Evolutionary conservation across 1,284 basidiomycete genomes (phyloP).

Genomic region (Ceratorhiza oryzae-sativae): DNA sequence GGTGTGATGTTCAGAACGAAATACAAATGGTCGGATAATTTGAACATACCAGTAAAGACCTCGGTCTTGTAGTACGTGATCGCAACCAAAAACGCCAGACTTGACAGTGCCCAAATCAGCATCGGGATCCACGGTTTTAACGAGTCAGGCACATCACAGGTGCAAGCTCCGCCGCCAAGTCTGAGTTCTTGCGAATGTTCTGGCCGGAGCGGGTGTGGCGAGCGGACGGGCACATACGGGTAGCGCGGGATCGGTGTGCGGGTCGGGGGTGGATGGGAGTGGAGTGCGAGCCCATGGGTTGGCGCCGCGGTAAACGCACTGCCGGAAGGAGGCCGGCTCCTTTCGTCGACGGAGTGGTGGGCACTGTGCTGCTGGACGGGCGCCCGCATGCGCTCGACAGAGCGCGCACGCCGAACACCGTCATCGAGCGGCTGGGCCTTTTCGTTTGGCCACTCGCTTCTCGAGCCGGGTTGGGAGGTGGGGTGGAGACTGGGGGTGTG

Average conservation of each 20-base stretch:
- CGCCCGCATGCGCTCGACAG: conserved; percentile 15
- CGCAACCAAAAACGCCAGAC: conserved; percentile 60
- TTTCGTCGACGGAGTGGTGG: conserved; percentile 14
- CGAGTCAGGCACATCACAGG: conserved; percentile 56
- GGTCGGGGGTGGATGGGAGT: conserved; percentile 40
- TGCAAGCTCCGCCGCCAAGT: conserved; percentile 15
- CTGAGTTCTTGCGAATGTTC: conserved; percentile 29
- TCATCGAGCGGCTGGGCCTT: conserved; percentile 28
- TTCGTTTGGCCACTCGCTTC: conserved; percentile 36
- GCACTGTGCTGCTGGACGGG: conserved; percentile 2
- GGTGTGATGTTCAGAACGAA: not conserved
- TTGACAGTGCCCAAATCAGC: conserved; percentile 61
- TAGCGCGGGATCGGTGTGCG: conserved; percentile 24
- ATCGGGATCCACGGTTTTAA: conserved; percentile 75
- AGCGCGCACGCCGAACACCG: conserved; percentile 26
- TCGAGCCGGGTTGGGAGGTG: conserved; percentile 2
- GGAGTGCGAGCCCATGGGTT: conserved; percentile 28
- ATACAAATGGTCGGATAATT: not conserved
- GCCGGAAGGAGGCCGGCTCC: conserved; percentile 23
- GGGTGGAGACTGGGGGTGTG: conserved; percentile 29
- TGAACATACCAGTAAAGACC: conserved; percentile 68
- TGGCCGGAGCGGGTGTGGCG: conserved; percentile 34
- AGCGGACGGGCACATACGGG: conserved; percentile 27
- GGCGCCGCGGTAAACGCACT: conserved; percentile 11
- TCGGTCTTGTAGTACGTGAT: conserved; percentile 76